Percentiles rank a stretch among this genome's conserved stretches.
Evolutionary conservation across 2,329 filamentous ascomycete species (phyloP).

Genomic region (Rachicladosporium sp.): DNA sequence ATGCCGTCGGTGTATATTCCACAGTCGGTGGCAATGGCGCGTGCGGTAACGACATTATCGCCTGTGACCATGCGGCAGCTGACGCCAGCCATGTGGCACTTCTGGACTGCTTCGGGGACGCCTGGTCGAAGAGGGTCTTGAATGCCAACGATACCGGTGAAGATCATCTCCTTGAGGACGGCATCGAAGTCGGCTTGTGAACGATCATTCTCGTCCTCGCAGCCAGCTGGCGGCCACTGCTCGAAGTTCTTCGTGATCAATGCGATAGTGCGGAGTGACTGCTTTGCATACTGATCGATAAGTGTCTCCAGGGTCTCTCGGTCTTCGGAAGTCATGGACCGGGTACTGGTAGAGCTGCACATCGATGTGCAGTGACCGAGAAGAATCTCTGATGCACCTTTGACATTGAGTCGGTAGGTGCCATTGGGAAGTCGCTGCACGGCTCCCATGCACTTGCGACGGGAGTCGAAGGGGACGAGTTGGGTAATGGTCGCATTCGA

Average conservation of each 20-base stretch:
- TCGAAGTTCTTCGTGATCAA: conserved; percentile 75
- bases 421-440: conserved; percentile 43
- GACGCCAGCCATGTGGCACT: conserved; percentile 57
- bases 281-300: conserved; percentile 65
- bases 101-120: conserved; percentile 54
- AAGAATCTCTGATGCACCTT: conserved; percentile 40
- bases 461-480: conserved; percentile 50
- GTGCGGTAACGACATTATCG: conserved; percentile 61
- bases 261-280: conserved; percentile 74
- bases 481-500: conserved; percentile 48
- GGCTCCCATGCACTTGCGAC: conserved; percentile 57
- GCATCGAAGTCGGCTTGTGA: conserved; percentile 55
- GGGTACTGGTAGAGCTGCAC: conserved; percentile 43
- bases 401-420: conserved; percentile 45
- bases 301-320: conserved; percentile 48
- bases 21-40: conserved; percentile 61
- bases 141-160: conserved; percentile 61
- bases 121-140: conserved; percentile 60
- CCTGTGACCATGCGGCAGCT: conserved; percentile 63
- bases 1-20: conserved; percentile 45
- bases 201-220: conserved; percentile 46
- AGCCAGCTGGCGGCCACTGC: conserved; percentile 62
- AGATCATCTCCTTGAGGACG: conserved; percentile 59
- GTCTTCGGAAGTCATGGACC: conserved; percentile 44
- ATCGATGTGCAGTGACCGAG: conserved; percentile 38